phyloP scores from a whole-genome alignment of 1,139 yeast genomes.

The Pneumocystis carinii region DNA sequence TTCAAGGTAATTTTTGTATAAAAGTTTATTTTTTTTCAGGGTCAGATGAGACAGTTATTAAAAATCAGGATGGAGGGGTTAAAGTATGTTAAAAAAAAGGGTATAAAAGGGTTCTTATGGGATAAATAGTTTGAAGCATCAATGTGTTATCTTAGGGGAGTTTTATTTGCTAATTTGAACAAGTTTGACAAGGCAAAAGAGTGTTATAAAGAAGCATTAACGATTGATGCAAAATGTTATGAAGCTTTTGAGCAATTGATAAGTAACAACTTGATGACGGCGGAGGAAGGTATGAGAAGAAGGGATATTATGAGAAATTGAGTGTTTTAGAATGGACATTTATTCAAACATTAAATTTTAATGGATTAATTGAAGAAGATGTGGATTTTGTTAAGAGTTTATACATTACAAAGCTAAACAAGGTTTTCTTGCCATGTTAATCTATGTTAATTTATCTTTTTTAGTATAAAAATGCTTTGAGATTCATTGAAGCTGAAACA shows the following conservation, averaged over 20 bases:
- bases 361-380: constrained; percentile 46
- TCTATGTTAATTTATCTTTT: not conserved
- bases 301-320: not conserved
- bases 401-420: constrained; percentile 63
- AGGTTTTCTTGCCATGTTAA: constrained; percentile 1
- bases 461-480: constrained; percentile 42
- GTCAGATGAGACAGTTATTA: not conserved
- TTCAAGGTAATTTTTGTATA: no score
- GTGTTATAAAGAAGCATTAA: constrained; percentile 72
- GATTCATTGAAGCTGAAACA: constrained; percentile 51
- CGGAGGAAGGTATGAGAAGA: constrained; percentile 39
- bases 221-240: constrained; percentile 79
- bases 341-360: constrained; percentile 49
- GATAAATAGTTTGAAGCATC: constrained; percentile 72
- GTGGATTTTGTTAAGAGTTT: constrained; percentile 62
- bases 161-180: constrained; percentile 67
- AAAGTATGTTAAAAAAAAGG: constrained; percentile 3
- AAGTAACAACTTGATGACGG: constrained; percentile 59
- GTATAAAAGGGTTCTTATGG: not conserved
- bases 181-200: constrained; percentile 79
- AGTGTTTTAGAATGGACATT: constrained; percentile 49
- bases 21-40: constrained; percentile 1
- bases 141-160: constrained; percentile 72
- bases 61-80: constrained; percentile 15
- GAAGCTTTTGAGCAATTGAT: constrained; percentile 82